phyloP scores from a whole-genome alignment of 2,329 filamentous ascomycete genomes.

The Triangularia setosa region DNA sequence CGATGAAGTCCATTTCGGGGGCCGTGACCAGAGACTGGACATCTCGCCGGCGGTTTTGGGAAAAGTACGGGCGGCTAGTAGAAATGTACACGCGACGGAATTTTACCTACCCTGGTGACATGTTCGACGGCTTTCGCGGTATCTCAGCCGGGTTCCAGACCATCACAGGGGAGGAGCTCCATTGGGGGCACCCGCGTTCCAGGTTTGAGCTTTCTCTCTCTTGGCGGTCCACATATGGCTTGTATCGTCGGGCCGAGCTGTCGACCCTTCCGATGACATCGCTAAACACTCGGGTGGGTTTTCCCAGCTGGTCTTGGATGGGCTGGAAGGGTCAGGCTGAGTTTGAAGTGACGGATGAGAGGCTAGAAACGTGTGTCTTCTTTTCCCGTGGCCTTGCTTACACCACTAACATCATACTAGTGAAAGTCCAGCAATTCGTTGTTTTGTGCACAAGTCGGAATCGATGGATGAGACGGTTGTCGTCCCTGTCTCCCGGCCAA shows the following conservation, averaged over 20 bases:
- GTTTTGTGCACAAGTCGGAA: background rate
- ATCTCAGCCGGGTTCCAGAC: too few species aligned
- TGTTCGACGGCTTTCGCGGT: too few species aligned
- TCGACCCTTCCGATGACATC: too few species aligned
- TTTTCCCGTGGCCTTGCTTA: too few species aligned
- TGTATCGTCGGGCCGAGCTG: background rate
- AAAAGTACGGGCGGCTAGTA: too few species aligned
- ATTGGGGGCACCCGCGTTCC: background rate
- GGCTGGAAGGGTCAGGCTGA: background rate
- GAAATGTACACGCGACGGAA: too few species aligned
- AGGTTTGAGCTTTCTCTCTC: background rate
- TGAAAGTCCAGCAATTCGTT: background rate
- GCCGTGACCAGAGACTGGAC: too few species aligned
- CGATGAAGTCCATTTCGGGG: background rate
- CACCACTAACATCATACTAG: background rate
- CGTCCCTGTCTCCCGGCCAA: background rate
- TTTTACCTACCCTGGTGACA: too few species aligned
- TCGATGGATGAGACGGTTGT: too few species aligned
- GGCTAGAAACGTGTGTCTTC: too few species aligned
- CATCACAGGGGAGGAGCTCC: background rate
- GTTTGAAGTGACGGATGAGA: too few species aligned
- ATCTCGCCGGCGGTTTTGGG: too few species aligned
- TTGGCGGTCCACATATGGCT: background rate
- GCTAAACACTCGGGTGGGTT: background rate
- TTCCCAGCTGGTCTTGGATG: slow-evolving; percentile 11